Evolutionary conservation across 75 land plant species (phyloP), one percentile per base, ranked within the genome.

Genomic region (Picea glauca): DNA sequence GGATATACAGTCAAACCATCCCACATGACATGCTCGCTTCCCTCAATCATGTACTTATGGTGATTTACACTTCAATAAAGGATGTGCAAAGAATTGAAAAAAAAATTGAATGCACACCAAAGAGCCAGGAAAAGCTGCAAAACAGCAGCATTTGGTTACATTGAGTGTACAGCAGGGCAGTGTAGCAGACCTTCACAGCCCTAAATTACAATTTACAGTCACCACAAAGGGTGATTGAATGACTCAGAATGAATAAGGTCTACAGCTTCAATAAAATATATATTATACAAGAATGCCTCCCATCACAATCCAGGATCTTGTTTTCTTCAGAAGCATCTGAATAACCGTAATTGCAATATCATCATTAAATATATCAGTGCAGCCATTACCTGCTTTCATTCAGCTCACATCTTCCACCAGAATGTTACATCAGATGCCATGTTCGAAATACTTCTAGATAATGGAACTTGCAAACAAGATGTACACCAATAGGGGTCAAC

Each of bases 181-280:
- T 13, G 60, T 58, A 75, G 59, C 58, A 58, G 43, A 23, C 59
- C 76, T 75, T 9, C 76, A 75, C 20, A 57, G 59, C 13, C 59
- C 76, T 75, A 75, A 14, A 75, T 75, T 75, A 75, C 76, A 75
- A 75, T 75, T 75, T 75, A 75, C 76, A 58, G 46, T 75, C 76
- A 54, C 76, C 76, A 54, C 59, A 58, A 26, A 58, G 23, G 76
- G 76, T 75, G 76, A 23, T 75, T 30, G 59, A 75, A 75, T 73
- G 50, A 50, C n/a, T 43, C 30, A 50, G 23, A 38, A 57, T 75
- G 23, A 57, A 58, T 30, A 46, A 30, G 59, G 43, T 58, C 35
- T 75, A 50, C 30, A 23, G n/a, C 40, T 70, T 70, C 20, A 70
- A 57, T 56, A 57, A 57, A 21, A 56, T 26, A 26, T 31, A 75